These are phyloP conservation scores for Mycogone perniciosa DNA, from an alignment of 2,329 filamentous ascomycete genomes.

Conservation along the genomic window DNA sequence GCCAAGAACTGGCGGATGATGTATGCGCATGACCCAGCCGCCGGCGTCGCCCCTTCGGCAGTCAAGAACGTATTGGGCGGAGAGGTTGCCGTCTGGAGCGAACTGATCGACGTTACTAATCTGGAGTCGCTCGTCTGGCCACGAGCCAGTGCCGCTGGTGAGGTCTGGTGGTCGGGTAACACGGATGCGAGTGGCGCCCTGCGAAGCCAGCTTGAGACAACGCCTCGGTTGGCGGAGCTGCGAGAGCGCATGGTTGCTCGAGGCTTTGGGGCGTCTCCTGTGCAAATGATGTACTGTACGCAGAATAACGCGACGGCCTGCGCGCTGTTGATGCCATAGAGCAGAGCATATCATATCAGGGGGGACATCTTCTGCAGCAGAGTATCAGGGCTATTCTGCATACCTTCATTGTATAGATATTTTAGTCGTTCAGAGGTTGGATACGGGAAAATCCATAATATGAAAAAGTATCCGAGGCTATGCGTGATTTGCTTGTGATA, in stretches of 20 bases:
- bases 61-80: slow-evolving; percentile 70
- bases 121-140: slow-evolving; percentile 76
- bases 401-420: not conserved
- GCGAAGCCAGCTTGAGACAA: slow-evolving; percentile 63
- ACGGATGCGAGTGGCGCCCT: slow-evolving; percentile 61
- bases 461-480: no score
- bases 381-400: not conserved
- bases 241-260: slow-evolving; percentile 66
- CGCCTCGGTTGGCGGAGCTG: slow-evolving; percentile 65
- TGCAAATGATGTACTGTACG: slow-evolving; percentile 29
- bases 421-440: not conserved
- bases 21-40: slow-evolving; percentile 72
- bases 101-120: slow-evolving; percentile 70
- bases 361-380: not conserved
- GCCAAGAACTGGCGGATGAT: slow-evolving; percentile 75
- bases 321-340: slow-evolving; percentile 1
- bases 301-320: slow-evolving; percentile 8
- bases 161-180: slow-evolving; percentile 73
- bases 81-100: slow-evolving; percentile 76
- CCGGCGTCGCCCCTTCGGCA: slow-evolving; percentile 52
- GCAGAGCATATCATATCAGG: not conserved
- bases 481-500: no score
- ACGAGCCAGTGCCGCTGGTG: slow-evolving; percentile 63
- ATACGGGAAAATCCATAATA: no score
- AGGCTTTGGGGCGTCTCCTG: slow-evolving; percentile 56